Base-by-base conservation (phyloP, 306 rosid species). In the Casuarina cunninghamiana region DNA sequence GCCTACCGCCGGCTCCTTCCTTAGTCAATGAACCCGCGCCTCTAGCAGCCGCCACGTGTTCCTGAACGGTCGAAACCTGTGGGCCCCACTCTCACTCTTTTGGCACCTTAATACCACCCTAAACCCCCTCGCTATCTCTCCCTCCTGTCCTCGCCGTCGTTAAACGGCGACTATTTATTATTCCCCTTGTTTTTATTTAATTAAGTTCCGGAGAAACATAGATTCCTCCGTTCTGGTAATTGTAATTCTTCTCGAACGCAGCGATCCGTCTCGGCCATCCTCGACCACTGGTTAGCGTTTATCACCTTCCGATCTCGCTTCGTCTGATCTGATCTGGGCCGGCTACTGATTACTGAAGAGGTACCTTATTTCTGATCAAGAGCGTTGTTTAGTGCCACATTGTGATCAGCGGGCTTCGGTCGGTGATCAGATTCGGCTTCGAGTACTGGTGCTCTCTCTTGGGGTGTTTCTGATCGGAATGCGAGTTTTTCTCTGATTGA, bases 401-500 rank as follows among this genome's bases (percentile, higher is more conserved):
- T 58, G 37, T 26, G 11, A 13, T 58, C 39, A 26, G 15, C 26
- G 12, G 41, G 3, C 65, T 26, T 39, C 65, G 39, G 5, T 1
- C 26, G 12, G 6, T 21, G 26, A 26, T 58, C 6, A 6, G 26
- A 10, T 19, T 58, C 65, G 39, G 65, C 37, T 53, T 15, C 26
- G 21, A 7, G 26, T 53, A 1, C 13, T 37, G 3, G 3, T 12
- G 69, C 50, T n/a, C 71, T 21, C 2, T 9, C 42, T 86, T 76
- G 84, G 87, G 15, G 16, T 15, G 80, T 84, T 90, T 83, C 60
- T 79, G 66, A 79, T 53, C 55, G 72, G 75, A 82, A 83, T 83
- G 81, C 35, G 79, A 44, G n/a, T 26, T 60, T 44, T 61, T 80
- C 32, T 49, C n/a, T 41, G 7, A 19, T n/a, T 67, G 48, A 7